Evolutionary conservation across 2,329 filamentous ascomycete genomes (phyloP).

Genomic region (Colletotrichum tropicicola): DNA sequence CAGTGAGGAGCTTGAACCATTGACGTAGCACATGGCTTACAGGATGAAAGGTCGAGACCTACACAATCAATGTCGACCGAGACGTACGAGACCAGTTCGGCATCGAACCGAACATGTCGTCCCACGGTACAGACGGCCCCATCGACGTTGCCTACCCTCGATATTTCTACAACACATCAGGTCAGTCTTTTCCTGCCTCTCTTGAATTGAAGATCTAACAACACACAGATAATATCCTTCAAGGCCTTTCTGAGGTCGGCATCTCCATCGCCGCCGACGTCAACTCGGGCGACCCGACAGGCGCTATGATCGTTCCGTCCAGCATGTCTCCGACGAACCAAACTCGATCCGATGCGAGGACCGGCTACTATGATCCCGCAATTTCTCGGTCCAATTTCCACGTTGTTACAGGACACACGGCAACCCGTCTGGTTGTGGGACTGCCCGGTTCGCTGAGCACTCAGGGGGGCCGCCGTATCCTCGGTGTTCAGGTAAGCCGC

Average conservation of each 20-base stretch:
- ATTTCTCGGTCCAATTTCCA: slow-evolving; percentile 48
- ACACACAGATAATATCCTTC: slow-evolving; percentile 44
- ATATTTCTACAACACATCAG: slow-evolving; percentile 49
- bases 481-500: slow-evolving; percentile 47
- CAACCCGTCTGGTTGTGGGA: slow-evolving; percentile 43
- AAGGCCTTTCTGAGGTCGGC: slow-evolving; percentile 46
- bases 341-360: slow-evolving; percentile 49
- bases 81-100: slow-evolving; percentile 34
- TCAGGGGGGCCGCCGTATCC: slow-evolving; percentile 27
- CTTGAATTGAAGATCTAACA: not conserved
- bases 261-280: slow-evolving; percentile 44
- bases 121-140: slow-evolving; percentile 45
- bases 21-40: too few species aligned
- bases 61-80: slow-evolving; percentile 37
- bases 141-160: slow-evolving; percentile 48
- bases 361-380: slow-evolving; percentile 49
- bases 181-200: slow-evolving; percentile 35
- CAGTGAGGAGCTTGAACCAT: not conserved
- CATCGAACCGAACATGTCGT: slow-evolving; percentile 37
- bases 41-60: slow-evolving; percentile 46
- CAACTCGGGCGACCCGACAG: slow-evolving; percentile 46
- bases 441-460: slow-evolving; percentile 20
- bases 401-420: slow-evolving; percentile 47
- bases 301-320: slow-evolving; percentile 46
- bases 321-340: slow-evolving; percentile 48